Conservation (phyloP, 2,329 filamentous ascomycete genomes). For the Myriosclerotinia scirpicola region DNA sequence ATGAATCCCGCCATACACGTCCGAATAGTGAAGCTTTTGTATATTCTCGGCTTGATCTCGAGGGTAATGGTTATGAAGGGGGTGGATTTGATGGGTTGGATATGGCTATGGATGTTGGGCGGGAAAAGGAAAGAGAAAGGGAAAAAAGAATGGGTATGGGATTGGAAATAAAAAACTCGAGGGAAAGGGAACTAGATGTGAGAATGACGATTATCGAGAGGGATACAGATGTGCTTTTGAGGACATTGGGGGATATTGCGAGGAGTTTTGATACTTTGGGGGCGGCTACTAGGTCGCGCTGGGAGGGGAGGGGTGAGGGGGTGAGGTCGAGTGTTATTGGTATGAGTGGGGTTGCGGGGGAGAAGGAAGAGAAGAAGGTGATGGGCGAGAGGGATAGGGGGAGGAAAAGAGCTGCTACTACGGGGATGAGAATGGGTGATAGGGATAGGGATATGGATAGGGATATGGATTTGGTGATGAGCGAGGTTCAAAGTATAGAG, state of each 20-base stretch:
- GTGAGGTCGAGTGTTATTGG: neutral
- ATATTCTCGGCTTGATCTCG: neutral
- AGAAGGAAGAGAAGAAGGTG: neutral
- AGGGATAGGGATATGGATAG: neutral
- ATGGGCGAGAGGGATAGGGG: neutral
- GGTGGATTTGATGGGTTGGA: neutral
- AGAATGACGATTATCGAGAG: slow-evolving; percentile 33
- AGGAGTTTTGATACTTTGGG: slow-evolving; percentile 8
- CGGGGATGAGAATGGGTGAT: slow-evolving; percentile 8
- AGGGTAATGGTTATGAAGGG: too few relatives aligned
- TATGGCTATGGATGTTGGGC: neutral
- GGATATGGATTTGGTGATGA: slow-evolving; percentile 12
- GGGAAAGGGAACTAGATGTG: slow-evolving; percentile 33
- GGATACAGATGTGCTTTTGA: slow-evolving; percentile 33
- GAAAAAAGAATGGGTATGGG: too few relatives aligned
- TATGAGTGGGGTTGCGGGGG: too few relatives aligned
- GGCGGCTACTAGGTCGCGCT: neutral
- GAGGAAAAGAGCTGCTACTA: slow-evolving; percentile 4
- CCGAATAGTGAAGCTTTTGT: neutral
- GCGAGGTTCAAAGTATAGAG: slow-evolving; percentile 5
- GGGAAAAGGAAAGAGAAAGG: neutral
- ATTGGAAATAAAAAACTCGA: slow-evolving; percentile 24
- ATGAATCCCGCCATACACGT: neutral
- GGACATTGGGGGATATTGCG: slow-evolving; percentile 31
- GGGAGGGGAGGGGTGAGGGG: neutral